These are phyloP conservation scores for Aspergillus eucalypticola DNA, from an alignment of 2,329 filamentous ascomycete species.

Conservation along the genomic window DNA sequence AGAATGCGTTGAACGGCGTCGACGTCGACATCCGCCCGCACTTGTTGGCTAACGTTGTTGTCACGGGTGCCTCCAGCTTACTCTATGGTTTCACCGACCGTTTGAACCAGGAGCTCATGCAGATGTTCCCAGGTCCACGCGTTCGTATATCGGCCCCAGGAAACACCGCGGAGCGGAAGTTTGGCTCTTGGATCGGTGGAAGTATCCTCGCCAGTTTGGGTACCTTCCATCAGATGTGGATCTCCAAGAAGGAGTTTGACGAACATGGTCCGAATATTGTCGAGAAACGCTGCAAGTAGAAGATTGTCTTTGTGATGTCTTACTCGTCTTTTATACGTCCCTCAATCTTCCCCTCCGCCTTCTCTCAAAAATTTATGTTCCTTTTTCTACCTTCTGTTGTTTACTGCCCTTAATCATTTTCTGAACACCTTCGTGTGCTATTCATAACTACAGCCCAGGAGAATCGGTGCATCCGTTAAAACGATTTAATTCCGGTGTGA, in stretches of 20 bases:
- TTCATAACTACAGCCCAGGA: not conserved
- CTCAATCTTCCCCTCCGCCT: not conserved
- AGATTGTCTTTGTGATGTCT: no score
- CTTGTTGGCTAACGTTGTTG: conserved; percentile 84
- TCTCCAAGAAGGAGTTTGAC: conserved; percentile 94
- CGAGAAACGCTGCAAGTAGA: conserved; percentile 91
- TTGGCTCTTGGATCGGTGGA: conserved; percentile 93
- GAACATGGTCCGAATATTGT: conserved; percentile 89
- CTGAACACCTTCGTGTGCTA: not conserved
- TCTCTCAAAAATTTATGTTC: not conserved
- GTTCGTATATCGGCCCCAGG: conserved; percentile 88
- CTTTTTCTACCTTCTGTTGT: not conserved
- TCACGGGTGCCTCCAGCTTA: conserved; percentile 84
- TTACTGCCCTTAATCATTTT: not conserved
- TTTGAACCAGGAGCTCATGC: conserved; percentile 77
- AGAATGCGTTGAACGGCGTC: conserved; percentile 72
- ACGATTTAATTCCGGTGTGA: not conserved
- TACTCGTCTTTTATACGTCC: not conserved
- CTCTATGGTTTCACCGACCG: conserved; percentile 91
- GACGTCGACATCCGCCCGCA: conserved; percentile 86
- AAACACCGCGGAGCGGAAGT: conserved; percentile 82
- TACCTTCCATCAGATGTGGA: conserved; percentile 99
- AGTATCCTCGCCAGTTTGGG: conserved; percentile 94
- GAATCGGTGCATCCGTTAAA: not conserved
- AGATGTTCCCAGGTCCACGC: conserved; percentile 79